Base-by-base conservation (phyloP, 768 basidiomycete genomes). In the Daedaleopsis nitida region DNA sequence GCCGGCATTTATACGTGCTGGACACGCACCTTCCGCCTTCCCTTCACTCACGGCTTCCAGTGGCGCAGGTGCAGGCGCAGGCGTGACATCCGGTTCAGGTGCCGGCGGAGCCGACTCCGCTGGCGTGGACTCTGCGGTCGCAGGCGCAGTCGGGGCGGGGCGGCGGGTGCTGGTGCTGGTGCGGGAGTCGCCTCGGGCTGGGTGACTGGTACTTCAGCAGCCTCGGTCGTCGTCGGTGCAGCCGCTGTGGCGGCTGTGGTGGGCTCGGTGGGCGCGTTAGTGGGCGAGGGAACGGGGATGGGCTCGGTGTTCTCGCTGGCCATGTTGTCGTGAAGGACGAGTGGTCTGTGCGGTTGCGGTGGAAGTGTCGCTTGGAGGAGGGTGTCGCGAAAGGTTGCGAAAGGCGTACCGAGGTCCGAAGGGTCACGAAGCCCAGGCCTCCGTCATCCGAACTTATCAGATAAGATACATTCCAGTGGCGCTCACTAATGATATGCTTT, bases 191-290 rank as follows among this genome's bases (percentile, higher is more conserved):
- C 35, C 44, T 50, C 49, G 42, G 43, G n/a, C 53, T 55, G 53
- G 27, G 58, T 21, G 7, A 57, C 35, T 6, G 69, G 60, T 37
- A 68, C 58, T 10, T 42, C 39, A 42, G 39, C 13, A 42, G 39
- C 39, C 39, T 42, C 39, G 39, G 65, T 59, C 13, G 60, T 44
- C 12, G 68, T 63, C 49, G 65, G 61, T 27, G 62, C 50, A 16
- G 58, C 27, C 38, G 67, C 58, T n/a, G 58, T 63, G 12, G 52
- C 27, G 9, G 59, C 50, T 23, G 63, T 49, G 7, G 47, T 24
- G 23, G 47, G 47, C 47, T 49, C 47, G 47, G 47, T 21, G 47
- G 47, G 47, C 47, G 47, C 47, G 47, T 49, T 17, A 27, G 55
- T 57, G 47, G 63, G 59, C 23, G 57, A 19, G 13, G 60, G 44